These are phyloP conservation scores for Xerocomellus intermedius DNA, from an alignment of 768 basidiomycete species.

Conservation along the genomic window DNA sequence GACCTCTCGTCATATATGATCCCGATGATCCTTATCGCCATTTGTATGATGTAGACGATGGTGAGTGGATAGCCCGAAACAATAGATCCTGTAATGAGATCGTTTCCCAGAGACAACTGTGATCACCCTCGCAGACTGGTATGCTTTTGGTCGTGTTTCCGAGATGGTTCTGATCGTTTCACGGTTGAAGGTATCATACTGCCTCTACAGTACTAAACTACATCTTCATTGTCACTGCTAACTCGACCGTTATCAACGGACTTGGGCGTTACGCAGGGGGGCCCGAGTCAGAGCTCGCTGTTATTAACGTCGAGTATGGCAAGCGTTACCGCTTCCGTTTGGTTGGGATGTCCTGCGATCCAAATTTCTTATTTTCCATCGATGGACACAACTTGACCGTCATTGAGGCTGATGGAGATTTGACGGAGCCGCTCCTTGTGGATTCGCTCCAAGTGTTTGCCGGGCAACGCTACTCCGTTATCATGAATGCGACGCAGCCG, in stretches of 20 bases:
- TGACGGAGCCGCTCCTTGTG: constrained; percentile 41
- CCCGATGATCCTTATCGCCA: constrained; percentile 36
- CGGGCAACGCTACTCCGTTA: constrained; percentile 42
- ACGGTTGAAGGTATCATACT: constrained; percentile 20
- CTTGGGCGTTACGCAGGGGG: constrained; percentile 34
- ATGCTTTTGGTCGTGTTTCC: not conserved
- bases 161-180: not conserved
- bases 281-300: constrained; percentile 35
- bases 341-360: constrained; percentile 45
- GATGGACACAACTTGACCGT: constrained; percentile 42
- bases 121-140: constrained; percentile 29
- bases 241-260: constrained; percentile 34
- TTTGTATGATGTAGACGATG: constrained; percentile 46
- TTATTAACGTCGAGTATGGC: constrained; percentile 39
- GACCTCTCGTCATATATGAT: constrained; percentile 43
- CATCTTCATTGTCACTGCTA: constrained; percentile 13
- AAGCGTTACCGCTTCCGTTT: constrained; percentile 49
- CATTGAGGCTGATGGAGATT: constrained; percentile 45
- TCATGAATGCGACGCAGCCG: constrained; percentile 43
- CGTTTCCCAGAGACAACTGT: constrained; percentile 20
- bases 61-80: constrained; percentile 17
- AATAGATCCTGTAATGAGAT: not conserved
- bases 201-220: constrained; percentile 16
- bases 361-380: constrained; percentile 44
- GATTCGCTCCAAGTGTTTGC: constrained; percentile 36